Conservation (phyloP, 164 flowering plant species). For the Sextonia rubra region DNA sequence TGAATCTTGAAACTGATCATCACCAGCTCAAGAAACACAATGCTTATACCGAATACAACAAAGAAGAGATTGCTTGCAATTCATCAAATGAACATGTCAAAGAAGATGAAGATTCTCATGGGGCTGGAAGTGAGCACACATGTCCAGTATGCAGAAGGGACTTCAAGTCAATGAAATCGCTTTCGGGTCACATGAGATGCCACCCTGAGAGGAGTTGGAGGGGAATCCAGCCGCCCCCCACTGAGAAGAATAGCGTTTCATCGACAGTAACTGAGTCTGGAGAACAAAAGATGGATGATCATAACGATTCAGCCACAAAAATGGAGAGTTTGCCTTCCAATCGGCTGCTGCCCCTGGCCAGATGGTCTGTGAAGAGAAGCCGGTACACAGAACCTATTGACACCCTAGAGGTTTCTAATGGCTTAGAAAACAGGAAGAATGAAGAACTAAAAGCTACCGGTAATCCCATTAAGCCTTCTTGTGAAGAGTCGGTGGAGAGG, state of each 20-base stretch:
- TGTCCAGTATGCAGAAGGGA: conserved; percentile 42
- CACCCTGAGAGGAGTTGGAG: conserved; percentile 64
- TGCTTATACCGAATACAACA: not conserved
- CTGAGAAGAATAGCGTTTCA: conserved; percentile 16
- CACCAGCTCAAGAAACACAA: not conserved
- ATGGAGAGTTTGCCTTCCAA: not conserved
- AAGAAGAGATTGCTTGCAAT: not conserved
- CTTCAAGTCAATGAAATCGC: conserved; percentile 49
- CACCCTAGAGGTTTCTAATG: not conserved
- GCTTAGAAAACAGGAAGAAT: not conserved
- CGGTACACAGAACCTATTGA: not conserved
- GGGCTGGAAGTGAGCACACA: not conserved
- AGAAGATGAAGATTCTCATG: not conserved
- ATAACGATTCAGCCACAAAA: conserved; percentile 10
- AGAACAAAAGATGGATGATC: conserved; percentile 4
- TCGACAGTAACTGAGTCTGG: conserved; percentile 13
- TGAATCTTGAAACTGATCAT: not conserved
- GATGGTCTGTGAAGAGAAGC: conserved; percentile 45
- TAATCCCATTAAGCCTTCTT: not conserved
- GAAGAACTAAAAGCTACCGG: not conserved
- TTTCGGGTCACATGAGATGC: conserved; percentile 80
- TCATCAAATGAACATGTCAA: not conserved
- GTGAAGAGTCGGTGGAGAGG: not conserved
- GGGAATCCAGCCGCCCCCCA: conserved; percentile 49
- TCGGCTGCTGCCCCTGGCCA: not conserved